Conservation (phyloP, 371 early-diverging fungal genomes). For the Umbelopsis sp. region DNA sequence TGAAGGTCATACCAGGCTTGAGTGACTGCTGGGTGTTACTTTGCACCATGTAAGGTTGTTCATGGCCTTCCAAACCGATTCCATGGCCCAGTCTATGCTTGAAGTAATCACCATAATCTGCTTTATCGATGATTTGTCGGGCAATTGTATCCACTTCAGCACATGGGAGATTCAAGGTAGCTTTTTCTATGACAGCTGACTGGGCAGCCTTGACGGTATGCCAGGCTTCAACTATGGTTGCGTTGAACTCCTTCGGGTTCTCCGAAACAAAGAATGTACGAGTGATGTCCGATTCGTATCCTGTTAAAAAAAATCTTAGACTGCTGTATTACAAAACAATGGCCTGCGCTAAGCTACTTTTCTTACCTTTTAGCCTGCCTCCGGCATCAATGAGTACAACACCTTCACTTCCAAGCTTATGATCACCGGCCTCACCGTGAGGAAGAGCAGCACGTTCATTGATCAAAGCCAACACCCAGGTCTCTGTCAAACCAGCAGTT, state of each 20-base stretch:
- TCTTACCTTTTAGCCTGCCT: conserved; percentile 48
- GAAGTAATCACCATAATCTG: conserved; percentile 53
- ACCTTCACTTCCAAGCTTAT: conserved; percentile 42
- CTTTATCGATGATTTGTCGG: conserved; percentile 43
- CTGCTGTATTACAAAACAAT: too few species aligned
- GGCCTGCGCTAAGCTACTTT: neutral
- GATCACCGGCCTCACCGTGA: conserved; percentile 56
- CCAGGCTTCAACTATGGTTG: conserved; percentile 60
- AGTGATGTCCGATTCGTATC: conserved; percentile 57
- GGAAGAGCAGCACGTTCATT: conserved; percentile 60
- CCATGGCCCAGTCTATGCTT: conserved; percentile 68
- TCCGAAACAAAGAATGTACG: conserved; percentile 51
- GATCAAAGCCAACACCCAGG: conserved; percentile 59
- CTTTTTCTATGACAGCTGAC: conserved; percentile 41
- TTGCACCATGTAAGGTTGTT: conserved; percentile 63
- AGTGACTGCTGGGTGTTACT: conserved; percentile 49
- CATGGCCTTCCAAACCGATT: conserved; percentile 62
- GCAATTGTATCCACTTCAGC: conserved; percentile 60
- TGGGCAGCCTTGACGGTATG: conserved; percentile 56
- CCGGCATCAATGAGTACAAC: conserved; percentile 62
- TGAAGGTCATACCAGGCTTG: conserved; percentile 59
- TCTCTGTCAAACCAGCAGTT: conserved; percentile 47
- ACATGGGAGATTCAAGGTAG: conserved; percentile 36
- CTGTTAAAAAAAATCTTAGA: neutral
- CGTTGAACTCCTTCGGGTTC: conserved; percentile 41